Percentiles rank a stretch among this genome's conserved stretches.
phyloP scores from a whole-genome alignment of 2,329 filamentous ascomycete genomes.

The Pseudogymnoascus sp. region DNA sequence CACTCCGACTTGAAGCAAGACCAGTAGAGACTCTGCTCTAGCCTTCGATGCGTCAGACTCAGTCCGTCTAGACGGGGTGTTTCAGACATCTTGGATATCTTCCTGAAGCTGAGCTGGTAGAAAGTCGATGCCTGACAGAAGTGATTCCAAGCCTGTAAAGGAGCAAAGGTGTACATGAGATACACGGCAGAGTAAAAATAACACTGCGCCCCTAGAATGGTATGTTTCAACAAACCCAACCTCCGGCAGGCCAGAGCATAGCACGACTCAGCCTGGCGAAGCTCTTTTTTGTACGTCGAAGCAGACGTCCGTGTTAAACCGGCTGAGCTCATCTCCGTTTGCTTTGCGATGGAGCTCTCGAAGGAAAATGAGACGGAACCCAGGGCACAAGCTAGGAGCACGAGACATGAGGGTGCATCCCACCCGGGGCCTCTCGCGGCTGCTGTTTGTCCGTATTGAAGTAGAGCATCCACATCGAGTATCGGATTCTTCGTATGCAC shows the following conservation, averaged over 20 bases:
- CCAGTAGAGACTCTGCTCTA: conserved; percentile 36
- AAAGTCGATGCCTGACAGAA: conserved; percentile 28
- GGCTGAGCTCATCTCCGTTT: conserved; percentile 3
- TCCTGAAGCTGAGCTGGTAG: conserved; percentile 24
- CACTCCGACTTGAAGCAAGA: conserved; percentile 37
- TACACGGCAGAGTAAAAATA: conserved; percentile 34
- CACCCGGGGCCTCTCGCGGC: conserved; percentile 25
- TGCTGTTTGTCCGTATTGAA: conserved; percentile 18
- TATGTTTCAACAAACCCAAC: conserved; percentile 23
- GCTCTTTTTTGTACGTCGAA: conserved; percentile 8
- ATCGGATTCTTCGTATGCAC: conserved; percentile 33
- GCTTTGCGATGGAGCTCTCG: conserved; percentile 9
- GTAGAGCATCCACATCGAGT: conserved; percentile 24
- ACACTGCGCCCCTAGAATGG: conserved; percentile 31
- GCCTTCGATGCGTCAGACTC: conserved; percentile 18
- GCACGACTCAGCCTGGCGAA: conserved; percentile 24
- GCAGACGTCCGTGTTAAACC: neutral
- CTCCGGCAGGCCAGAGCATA: conserved; percentile 26
- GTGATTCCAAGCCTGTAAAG: conserved; percentile 31
- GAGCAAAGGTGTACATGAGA: conserved; percentile 33
- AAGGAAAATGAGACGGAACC: conserved; percentile 25
- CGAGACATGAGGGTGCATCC: conserved; percentile 28
- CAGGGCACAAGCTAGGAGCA: conserved; percentile 27
- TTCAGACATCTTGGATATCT: conserved; percentile 22
- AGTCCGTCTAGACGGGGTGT: neutral